Evolutionary conservation across 2,329 filamentous ascomycete genomes (phyloP).

Genomic region (Fusarium tuaranense): DNA sequence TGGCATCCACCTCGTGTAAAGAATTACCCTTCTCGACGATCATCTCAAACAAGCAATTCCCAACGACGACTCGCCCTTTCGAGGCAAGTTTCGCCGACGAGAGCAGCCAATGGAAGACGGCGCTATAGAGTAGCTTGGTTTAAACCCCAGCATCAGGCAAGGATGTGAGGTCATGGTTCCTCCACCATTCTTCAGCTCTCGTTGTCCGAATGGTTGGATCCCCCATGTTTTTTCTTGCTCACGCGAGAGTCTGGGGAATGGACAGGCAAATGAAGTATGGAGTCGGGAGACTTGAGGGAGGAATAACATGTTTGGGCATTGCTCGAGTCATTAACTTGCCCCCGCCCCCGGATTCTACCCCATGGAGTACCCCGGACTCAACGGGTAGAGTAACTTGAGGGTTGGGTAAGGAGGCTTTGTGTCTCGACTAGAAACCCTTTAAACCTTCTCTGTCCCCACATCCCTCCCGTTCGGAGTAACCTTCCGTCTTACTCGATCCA

Average conservation of each 20-base stretch:
- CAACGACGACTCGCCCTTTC: neutral
- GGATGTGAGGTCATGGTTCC: slow-evolving; percentile 1
- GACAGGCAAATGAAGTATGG: neutral
- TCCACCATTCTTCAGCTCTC: neutral
- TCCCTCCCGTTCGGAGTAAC: neutral
- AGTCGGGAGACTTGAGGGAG: neutral
- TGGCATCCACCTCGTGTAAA: neutral
- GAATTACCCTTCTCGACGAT: slow-evolving; percentile 1
- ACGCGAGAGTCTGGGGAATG: neutral
- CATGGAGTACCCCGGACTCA: neutral
- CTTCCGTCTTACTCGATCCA: neutral
- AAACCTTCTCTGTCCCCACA: neutral
- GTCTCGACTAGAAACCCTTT: neutral
- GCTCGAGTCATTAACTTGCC: neutral
- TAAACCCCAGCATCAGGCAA: neutral
- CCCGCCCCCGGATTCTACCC: neutral
- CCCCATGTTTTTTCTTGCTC: neutral
- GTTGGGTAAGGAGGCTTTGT: neutral
- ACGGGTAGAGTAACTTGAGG: neutral
- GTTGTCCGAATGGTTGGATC: neutral
- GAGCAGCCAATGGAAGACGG: neutral
- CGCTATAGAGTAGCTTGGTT: neutral
- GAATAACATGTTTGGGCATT: neutral
- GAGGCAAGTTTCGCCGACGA: neutral
- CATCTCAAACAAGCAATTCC: neutral